Conservation (phyloP, 768 basidiomycete species). For the Suillus spraguei region DNA sequence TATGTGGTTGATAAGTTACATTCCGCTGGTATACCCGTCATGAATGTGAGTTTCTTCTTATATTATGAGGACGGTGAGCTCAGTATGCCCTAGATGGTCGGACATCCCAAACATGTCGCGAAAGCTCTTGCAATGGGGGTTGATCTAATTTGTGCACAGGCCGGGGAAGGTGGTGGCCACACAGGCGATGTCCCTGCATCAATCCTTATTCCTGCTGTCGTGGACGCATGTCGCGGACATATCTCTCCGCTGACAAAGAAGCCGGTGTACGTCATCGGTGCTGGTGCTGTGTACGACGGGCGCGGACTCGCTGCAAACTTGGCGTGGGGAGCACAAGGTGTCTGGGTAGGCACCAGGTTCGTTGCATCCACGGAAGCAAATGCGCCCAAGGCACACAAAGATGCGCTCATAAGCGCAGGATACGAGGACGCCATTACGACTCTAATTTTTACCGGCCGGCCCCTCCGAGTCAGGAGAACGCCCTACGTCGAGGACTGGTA, state of each 20-base stretch:
- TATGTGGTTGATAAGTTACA: constrained; percentile 82
- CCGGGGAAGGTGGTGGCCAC: constrained; percentile 88
- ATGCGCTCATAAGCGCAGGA: constrained; percentile 66
- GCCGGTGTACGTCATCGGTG: constrained; percentile 87
- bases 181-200: constrained; percentile 85
- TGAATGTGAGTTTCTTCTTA: constrained; percentile 61
- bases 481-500: constrained; percentile 87
- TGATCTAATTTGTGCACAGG: constrained; percentile 94
- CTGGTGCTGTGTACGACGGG: constrained; percentile 91
- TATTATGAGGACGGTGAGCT: not conserved
- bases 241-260: constrained; percentile 80
- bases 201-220: constrained; percentile 89
- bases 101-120: constrained; percentile 87
- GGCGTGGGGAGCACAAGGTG: constrained; percentile 86
- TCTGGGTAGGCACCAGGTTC: constrained; percentile 90
- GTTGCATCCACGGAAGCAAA: constrained; percentile 81
- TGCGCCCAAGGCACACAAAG: constrained; percentile 86
- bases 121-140: constrained; percentile 85
- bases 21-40: constrained; percentile 80
- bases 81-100: constrained; percentile 64
- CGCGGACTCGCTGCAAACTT: constrained; percentile 86
- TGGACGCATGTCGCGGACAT: constrained; percentile 78
- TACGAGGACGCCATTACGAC: constrained; percentile 83
- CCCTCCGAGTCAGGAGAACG: constrained; percentile 82
- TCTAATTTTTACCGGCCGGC: constrained; percentile 89